phyloP scores from a whole-genome alignment of 2,329 filamentous ascomycete genomes.

The Coniochaeta prunicola region DNA sequence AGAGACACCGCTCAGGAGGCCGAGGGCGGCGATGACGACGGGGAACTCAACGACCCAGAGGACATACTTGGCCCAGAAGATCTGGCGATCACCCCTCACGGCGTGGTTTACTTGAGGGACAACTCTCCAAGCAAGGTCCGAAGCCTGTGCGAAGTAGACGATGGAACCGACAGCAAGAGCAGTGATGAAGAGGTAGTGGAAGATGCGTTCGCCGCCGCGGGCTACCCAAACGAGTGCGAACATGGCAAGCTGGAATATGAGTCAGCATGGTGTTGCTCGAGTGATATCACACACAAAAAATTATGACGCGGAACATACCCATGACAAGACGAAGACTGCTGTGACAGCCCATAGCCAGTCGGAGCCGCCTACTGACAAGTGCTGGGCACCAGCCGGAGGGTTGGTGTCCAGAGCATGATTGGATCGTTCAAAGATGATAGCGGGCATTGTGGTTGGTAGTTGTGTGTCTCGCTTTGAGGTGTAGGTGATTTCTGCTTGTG shows the following conservation, averaged over 20 bases:
- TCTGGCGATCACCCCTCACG: slow-evolving; percentile 29
- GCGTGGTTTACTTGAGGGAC: slow-evolving; percentile 28
- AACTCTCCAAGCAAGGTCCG: slow-evolving; percentile 39
- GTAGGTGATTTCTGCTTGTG: neutral
- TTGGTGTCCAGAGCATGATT: slow-evolving; percentile 43
- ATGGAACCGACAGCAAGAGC: slow-evolving; percentile 40
- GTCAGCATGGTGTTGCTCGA: neutral
- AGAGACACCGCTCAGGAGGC: slow-evolving; percentile 43
- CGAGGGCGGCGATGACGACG: slow-evolving; percentile 34
- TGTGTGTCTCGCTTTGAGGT: neutral
- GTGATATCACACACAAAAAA: too few species aligned
- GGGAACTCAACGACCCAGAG: slow-evolving; percentile 47
- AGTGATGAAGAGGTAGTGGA: slow-evolving; percentile 48
- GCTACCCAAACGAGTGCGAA: slow-evolving; percentile 33
- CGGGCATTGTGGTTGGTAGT: slow-evolving; percentile 19
- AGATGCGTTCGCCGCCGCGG: slow-evolving; percentile 41
- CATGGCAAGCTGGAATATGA: slow-evolving; percentile 27
- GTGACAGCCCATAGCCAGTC: slow-evolving; percentile 50
- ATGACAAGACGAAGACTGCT: slow-evolving; percentile 38
- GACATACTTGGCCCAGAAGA: slow-evolving; percentile 50
- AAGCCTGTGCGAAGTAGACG: slow-evolving; percentile 44
- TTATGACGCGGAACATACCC: slow-evolving; percentile 26
- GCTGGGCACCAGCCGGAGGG: slow-evolving; percentile 30
- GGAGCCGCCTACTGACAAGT: slow-evolving; percentile 37
- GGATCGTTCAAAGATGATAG: slow-evolving; percentile 17